Evolutionary conservation across 2,329 filamentous ascomycete species (phyloP).

Genomic region (Ustulina deusta): DNA sequence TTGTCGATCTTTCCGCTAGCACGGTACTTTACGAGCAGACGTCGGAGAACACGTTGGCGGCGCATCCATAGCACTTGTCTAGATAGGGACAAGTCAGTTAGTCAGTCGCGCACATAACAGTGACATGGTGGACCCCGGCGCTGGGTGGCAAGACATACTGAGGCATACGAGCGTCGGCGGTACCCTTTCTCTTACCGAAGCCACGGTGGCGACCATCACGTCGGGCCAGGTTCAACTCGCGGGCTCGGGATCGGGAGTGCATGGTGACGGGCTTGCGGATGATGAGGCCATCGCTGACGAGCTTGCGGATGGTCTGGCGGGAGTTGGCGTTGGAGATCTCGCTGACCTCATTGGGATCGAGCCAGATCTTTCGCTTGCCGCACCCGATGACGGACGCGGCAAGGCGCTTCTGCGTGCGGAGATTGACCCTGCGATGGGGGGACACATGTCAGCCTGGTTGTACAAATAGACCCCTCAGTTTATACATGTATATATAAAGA

Average conservation of each 20-base stretch:
- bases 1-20: conserved; percentile 99
- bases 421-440: conserved; percentile 85
- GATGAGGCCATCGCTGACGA: conserved; percentile 99
- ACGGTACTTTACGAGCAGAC: conserved; percentile 99
- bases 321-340: conserved; percentile 99
- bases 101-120: background rate
- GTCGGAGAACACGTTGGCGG: conserved; percentile 98
- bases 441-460: conserved; percentile 35
- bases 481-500: background rate
- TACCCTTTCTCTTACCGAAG: conserved; percentile 99
- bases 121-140: background rate
- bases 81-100: conserved; percentile 47
- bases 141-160: conserved; percentile 70
- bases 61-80: conserved; percentile 99
- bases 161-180: conserved; percentile 98
- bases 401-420: conserved; percentile 99
- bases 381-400: conserved; percentile 98
- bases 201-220: conserved; percentile 97
- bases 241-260: conserved; percentile 97
- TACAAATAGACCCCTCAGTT: background rate
- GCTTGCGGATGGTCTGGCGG: conserved; percentile 99
- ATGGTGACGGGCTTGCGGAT: conserved; percentile 99
- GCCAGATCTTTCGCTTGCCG: conserved; percentile 99
- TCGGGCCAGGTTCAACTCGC: conserved; percentile 93
- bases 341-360: conserved; percentile 98